Evolutionary conservation across 306 rosid genomes (phyloP), one percentile per base, ranked within the genome.

Genomic region (Vigna nakashimae): DNA sequence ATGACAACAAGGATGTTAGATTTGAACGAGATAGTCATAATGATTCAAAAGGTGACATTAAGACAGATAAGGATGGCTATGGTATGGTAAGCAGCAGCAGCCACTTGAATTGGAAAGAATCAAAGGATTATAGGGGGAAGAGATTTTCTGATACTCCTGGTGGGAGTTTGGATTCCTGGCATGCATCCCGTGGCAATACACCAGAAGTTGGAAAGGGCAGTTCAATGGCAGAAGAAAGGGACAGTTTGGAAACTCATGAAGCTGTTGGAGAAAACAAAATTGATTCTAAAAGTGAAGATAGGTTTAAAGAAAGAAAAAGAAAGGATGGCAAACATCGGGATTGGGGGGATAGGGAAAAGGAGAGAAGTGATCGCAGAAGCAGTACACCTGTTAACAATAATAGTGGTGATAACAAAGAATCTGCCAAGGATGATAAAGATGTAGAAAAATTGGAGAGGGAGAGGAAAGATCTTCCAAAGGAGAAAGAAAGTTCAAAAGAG

Each of bases 321-420:
- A 94, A 87, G 79, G 98, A 94, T 24, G 59, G 72, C 49, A 94
- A 88, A 87, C 90, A 92, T 75, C 85, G 89, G 69, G 98, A 92
- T 18, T 89, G 97, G 94, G 97, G 86, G 40, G 97, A 91, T 67
- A 94, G 83, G 83, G 98, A 94, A 75, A 94, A 89, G 83, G 98
- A 94, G 77, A 90, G 93, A 88, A 83, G 77, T 86, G 97, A 92
- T 45, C 90, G 86, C 62, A 83, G 89, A 93, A 86, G 84, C 83
- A 86, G 70, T 85, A 49, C 86, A 36, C 96, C 78, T 64, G 89
- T 84, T 28, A 79, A 84, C 69, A 91, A 83, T 75, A 78, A 48
- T 63, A 83, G 84, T 73, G 78, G 88, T 57, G 97, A 89, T 62
- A 81, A 67, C 87, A 90, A 90, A 86, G 98, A 92, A 46, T 72